These are phyloP conservation scores for Dioscorea cayenensis DNA, from an alignment of 116 monocot genomes.

Conservation along the genomic window DNA sequence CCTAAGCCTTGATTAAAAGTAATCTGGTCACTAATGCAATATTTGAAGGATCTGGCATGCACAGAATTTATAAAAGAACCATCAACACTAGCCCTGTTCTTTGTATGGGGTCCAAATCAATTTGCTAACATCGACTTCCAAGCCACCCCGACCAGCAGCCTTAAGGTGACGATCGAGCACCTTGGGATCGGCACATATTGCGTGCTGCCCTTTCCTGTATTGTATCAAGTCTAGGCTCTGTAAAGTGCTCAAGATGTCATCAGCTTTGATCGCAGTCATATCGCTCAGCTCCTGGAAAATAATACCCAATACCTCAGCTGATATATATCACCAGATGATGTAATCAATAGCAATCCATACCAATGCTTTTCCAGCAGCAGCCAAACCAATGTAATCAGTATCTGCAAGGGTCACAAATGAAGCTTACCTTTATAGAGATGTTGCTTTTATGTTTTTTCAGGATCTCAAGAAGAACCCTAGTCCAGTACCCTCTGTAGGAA, in stretches of 20 bases:
- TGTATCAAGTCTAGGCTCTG: conserved; percentile 84
- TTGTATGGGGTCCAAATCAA: conserved; percentile 81
- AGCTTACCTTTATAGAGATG: conserved; percentile 86
- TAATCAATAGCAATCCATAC: too few species aligned
- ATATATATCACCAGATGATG: too few species aligned
- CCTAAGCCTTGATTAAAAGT: too few species aligned
- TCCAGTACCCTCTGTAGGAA: conserved; percentile 96
- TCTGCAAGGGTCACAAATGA: neutral
- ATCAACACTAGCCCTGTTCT: conserved; percentile 22
- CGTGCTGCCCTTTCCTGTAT: conserved; percentile 90
- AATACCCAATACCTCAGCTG: too few species aligned
- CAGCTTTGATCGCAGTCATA: conserved; percentile 90
- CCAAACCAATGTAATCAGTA: too few species aligned
- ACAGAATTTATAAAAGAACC: too few species aligned
- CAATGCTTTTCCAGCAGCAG: too few species aligned
- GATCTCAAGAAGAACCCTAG: conserved; percentile 87
- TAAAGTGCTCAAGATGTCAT: conserved; percentile 79
- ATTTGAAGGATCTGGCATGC: neutral
- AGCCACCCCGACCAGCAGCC: conserved; percentile 83
- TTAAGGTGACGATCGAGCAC: conserved; percentile 94
- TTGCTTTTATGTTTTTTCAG: conserved; percentile 92
- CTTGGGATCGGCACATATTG: conserved; percentile 92
- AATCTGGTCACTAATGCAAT: neutral
- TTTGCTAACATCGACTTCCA: conserved; percentile 87
- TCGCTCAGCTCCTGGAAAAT: conserved; percentile 76